Evolutionary conservation across 2,329 filamentous ascomycete species (phyloP).

Genomic region (Clathrospora elynae): DNA sequence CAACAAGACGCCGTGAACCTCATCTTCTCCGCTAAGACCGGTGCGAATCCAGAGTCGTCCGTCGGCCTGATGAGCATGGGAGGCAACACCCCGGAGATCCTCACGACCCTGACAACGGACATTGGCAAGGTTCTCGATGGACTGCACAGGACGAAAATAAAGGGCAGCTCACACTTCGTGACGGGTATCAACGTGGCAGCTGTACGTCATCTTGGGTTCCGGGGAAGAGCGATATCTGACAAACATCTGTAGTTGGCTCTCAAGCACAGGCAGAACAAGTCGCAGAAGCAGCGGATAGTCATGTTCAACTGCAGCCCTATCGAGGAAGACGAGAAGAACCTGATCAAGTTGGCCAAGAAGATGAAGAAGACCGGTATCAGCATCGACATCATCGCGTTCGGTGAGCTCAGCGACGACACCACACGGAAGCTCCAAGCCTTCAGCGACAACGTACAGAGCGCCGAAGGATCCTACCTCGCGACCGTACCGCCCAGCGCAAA

Average conservation of each 20-base stretch:
- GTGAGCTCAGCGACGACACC: constrained; percentile 87
- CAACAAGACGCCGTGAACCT: constrained; percentile 94
- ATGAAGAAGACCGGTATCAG: constrained; percentile 98
- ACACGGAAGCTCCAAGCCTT: constrained; percentile 90
- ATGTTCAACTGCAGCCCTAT: constrained; percentile 95
- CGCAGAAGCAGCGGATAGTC: constrained; percentile 93
- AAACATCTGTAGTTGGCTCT: constrained; percentile 72
- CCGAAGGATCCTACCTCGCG: constrained; percentile 88
- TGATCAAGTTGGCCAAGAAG: constrained; percentile 90
- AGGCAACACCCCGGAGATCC: constrained; percentile 93
- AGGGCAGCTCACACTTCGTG: constrained; percentile 83
- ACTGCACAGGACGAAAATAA: constrained; percentile 83
- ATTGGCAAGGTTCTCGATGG: constrained; percentile 92
- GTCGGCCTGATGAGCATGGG: constrained; percentile 99
- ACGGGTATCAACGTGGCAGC: constrained; percentile 94
- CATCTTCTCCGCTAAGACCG: constrained; percentile 93
- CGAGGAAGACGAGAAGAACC: constrained; percentile 83
- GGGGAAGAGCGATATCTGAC: constrained; percentile 68
- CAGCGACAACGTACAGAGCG: constrained; percentile 86
- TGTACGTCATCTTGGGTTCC: constrained; percentile 67
- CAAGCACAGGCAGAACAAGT: constrained; percentile 98
- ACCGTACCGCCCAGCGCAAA: constrained; percentile 89
- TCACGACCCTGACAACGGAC: constrained; percentile 94
- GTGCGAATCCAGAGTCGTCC: constrained; percentile 93
- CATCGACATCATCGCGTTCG: constrained; percentile 94